These are phyloP conservation scores for Cyberlindnera veronae DNA, from an alignment of 805 yeast genomes.

Conservation along the genomic window DNA sequence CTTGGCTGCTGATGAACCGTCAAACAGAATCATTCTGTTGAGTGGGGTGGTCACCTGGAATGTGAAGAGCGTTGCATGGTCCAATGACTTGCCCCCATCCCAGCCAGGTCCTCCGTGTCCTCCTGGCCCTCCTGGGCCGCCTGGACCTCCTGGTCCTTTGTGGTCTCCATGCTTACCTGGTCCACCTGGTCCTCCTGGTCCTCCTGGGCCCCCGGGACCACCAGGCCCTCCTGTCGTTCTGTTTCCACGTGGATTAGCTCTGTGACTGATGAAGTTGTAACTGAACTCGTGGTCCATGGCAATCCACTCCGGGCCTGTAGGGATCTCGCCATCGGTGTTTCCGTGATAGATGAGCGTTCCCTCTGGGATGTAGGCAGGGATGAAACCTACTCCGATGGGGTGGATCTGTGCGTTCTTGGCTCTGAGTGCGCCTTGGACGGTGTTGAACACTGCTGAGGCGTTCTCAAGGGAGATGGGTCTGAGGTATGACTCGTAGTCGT, in stretches of 20 bases:
- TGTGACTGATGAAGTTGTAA: slow-evolving; percentile 40
- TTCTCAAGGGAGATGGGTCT: slow-evolving; percentile 37
- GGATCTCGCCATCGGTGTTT: slow-evolving; percentile 38
- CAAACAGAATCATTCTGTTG: slow-evolving; percentile 48
- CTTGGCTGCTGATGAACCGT: slow-evolving; percentile 71
- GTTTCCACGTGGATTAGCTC: slow-evolving; percentile 15
- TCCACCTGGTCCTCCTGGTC: slow-evolving; percentile 1
- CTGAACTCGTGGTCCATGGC: slow-evolving; percentile 65
- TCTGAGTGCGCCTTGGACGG: slow-evolving; percentile 49
- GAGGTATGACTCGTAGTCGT: not conserved
- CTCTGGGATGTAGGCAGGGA: slow-evolving; percentile 58
- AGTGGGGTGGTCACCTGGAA: slow-evolving; percentile 46
- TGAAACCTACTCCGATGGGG: slow-evolving; percentile 54
- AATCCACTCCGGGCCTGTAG: slow-evolving; percentile 53
- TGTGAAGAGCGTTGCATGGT: slow-evolving; percentile 36
- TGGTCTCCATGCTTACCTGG: not conserved
- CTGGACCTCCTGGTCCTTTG: not conserved
- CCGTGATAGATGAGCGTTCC: slow-evolving; percentile 59
- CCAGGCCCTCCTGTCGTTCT: slow-evolving; percentile 3
- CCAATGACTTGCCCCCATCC: not conserved
- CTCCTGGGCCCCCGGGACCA: slow-evolving; percentile 4
- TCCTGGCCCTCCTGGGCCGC: not conserved
- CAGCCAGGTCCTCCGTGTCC: slow-evolving; percentile 3
- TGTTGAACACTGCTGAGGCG: slow-evolving; percentile 54
- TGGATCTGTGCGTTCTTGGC: slow-evolving; percentile 48